Percentiles rank a stretch among this genome's conserved stretches.
Conservation (phyloP, 176 grass and related monocot genomes). For the Tillandsia fasciculata region DNA sequence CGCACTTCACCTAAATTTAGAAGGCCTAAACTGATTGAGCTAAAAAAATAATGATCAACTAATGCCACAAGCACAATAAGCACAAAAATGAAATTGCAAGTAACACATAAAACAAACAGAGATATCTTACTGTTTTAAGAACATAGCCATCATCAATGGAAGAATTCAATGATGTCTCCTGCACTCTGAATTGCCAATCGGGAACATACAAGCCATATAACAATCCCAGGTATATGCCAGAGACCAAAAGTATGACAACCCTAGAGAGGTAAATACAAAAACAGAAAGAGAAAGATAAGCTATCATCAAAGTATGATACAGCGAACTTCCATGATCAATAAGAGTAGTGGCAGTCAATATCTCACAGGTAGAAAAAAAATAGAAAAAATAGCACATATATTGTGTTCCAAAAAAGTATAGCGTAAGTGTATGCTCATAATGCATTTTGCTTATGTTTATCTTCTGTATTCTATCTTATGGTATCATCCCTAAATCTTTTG, state of each 20-base stretch:
- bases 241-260: constrained; percentile 13
- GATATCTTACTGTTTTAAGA: constrained; percentile 13
- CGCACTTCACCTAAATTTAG: constrained; percentile 17
- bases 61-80: not conserved
- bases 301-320: not conserved
- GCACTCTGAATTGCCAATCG: constrained; percentile 16
- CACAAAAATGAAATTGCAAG: not conserved
- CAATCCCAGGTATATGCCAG: constrained; percentile 14
- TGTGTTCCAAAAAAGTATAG: not conserved
- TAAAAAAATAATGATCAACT: not conserved
- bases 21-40: not conserved
- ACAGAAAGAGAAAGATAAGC: constrained; percentile 2
- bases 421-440: not conserved
- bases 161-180: constrained; percentile 9
- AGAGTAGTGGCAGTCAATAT: no score
- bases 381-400: not conserved
- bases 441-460: no score
- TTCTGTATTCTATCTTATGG: no score
- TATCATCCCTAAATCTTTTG: no score
- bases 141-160: not conserved
- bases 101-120: not conserved
- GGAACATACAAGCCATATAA: constrained; percentile 19
- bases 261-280: constrained; percentile 1
- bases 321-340: no score
- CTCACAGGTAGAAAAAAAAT: not conserved